These are phyloP conservation scores for Creolimax fragrantissima DNA, from an alignment of 78 protist species.

Conservation along the genomic window DNA sequence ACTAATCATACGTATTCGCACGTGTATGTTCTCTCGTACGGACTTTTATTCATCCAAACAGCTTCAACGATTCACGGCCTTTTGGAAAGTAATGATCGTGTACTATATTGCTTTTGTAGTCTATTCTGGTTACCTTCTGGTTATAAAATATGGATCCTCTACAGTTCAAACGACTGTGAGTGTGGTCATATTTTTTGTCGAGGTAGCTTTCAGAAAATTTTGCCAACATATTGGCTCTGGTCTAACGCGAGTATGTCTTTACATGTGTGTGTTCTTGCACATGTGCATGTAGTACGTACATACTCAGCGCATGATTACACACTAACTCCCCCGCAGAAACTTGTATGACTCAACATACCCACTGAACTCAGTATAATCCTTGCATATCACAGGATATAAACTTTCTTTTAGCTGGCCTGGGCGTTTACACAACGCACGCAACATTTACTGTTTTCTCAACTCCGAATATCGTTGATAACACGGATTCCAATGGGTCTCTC, in stretches of 20 bases:
- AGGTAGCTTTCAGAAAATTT: neutral
- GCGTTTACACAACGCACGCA: neutral
- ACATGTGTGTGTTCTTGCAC: no score
- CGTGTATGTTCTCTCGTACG: no score
- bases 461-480: neutral
- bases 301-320: no score
- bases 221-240: neutral
- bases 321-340: no score
- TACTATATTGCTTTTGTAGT: neutral
- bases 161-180: neutral
- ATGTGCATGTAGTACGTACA: no score
- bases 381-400: no score
- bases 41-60: no score
- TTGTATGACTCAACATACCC: no score
- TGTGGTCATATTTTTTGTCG: neutral
- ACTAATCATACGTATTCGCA: no score
- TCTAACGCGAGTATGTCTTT: neutral
- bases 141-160: neutral
- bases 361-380: no score
- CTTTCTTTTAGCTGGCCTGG: neutral
- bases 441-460: neutral
- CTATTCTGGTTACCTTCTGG: neutral
- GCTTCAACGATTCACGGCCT: neutral
- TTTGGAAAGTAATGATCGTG: neutral
- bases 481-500: neutral